Base-by-base conservation (phyloP, 345 rosid genomes). In the Conringia planisiliqua region DNA sequence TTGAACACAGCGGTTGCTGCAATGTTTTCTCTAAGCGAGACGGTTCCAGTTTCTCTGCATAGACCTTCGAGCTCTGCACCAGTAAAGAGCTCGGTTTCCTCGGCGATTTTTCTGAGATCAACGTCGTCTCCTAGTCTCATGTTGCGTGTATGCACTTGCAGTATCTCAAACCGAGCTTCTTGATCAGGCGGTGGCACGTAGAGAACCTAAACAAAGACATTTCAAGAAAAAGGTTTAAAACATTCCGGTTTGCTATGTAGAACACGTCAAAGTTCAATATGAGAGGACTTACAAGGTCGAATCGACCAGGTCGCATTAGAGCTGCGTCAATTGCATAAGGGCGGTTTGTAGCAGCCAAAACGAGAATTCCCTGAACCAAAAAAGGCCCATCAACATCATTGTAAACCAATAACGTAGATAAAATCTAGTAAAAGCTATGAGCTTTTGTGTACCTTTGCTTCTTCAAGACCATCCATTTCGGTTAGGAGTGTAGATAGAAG, bases 401-500 rank as follows among this genome's bases (percentile, higher is more conserved):
- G 3, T 2, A 8, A 29, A 0, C 58, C 32, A 16, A 36, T 6
- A 48, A 66, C 8, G 4, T 22, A 14, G 44, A 40, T 35, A 3
- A 5, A 35, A 40, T 47, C 9, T 38, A 26, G 7, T 1, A 4
- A 20, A 22, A 35, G 16, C 11, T 68, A 35, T 35, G 57, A 52
- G 2, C 10, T 18, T 35, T 55, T 26, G 57, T 55, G 13, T 27
- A 90, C 96, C 75, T 89, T 90, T 68, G 97, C 87, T 78, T 90
- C 85, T 80, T 95, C 96, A 60, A 95, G 76, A 73, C 99, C 99
- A 73, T 95, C 99, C 97, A 92, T 92, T 86, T 95, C 99, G 16
- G 97, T 95, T 64, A 95, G 85, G 67, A 95, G 78, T 43, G 97
- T 92, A 51, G 97, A 91, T 7, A 95, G 64, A 81, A 95, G 97